Conservation (phyloP, 2,329 filamentous ascomycete species). For the Paramyrothecium sp. region DNA sequence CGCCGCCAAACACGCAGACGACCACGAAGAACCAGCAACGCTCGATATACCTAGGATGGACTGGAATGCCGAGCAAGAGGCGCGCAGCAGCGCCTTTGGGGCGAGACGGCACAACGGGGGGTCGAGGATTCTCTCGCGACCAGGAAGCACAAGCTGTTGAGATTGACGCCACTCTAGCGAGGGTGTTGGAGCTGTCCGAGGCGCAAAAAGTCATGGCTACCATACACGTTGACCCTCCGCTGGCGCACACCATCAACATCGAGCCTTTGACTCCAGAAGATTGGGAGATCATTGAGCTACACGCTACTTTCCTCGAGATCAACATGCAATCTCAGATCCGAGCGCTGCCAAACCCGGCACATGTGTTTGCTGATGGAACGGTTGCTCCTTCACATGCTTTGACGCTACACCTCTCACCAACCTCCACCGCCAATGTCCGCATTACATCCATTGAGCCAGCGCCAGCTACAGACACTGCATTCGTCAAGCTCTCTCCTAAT, state of each 20-base stretch:
- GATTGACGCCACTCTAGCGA: slow-evolving; percentile 81
- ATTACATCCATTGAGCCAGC: slow-evolving; percentile 80
- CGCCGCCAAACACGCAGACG: slow-evolving; percentile 43
- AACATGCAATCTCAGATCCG: slow-evolving; percentile 93
- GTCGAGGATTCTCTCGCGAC: slow-evolving; percentile 60
- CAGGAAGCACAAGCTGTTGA: slow-evolving; percentile 79
- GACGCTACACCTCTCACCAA: slow-evolving; percentile 90
- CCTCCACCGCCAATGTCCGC: slow-evolving; percentile 89
- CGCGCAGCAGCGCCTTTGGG: slow-evolving; percentile 71
- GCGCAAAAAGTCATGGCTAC: slow-evolving; percentile 72
- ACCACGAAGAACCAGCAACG: slow-evolving; percentile 51
- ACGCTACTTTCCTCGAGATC: slow-evolving; percentile 91
- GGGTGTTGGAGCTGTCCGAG: slow-evolving; percentile 72
- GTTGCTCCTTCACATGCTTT: slow-evolving; percentile 69
- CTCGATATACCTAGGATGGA: slow-evolving; percentile 92
- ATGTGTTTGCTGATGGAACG: slow-evolving; percentile 48
- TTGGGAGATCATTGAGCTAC: slow-evolving; percentile 98
- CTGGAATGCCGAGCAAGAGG: slow-evolving; percentile 93
- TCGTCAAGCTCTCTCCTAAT: slow-evolving; percentile 90
- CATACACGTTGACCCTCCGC: slow-evolving; percentile 85
- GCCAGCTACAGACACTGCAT: slow-evolving; percentile 65
- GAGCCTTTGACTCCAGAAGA: slow-evolving; percentile 93
- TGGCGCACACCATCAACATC: slow-evolving; percentile 93
- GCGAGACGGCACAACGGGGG: slow-evolving; percentile 67
- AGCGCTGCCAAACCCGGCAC: slow-evolving; percentile 83